A percentile compares a stretch with the other conserved stretches of the same genome.
These are phyloP conservation scores for Apostasia shenzhenica DNA, from an alignment of 106 monocot genomes.

Conservation along the genomic window DNA sequence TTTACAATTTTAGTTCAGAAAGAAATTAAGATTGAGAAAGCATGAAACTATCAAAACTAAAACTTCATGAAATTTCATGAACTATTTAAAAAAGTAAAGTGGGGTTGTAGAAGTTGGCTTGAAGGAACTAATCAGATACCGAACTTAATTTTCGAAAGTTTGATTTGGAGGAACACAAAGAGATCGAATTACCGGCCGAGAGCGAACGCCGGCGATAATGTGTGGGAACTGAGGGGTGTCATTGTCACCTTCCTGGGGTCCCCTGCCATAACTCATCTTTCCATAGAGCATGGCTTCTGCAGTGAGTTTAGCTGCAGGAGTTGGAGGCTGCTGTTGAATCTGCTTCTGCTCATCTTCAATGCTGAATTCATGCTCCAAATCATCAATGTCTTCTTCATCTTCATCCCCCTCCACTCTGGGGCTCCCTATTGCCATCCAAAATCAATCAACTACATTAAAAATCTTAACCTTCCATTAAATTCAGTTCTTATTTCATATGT, in stretches of 20 bases:
- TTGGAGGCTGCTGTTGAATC: slow-evolving; percentile 12
- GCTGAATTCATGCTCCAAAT: slow-evolving; percentile 92
- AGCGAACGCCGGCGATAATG: slow-evolving; percentile 52
- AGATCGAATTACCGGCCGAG: slow-evolving; percentile 38
- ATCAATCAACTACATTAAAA: too few relatives aligned
- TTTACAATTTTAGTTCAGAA: too few relatives aligned
- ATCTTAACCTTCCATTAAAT: too few relatives aligned
- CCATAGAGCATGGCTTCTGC: slow-evolving; percentile 87
- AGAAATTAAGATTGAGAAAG: too few relatives aligned
- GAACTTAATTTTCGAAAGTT: too few relatives aligned
- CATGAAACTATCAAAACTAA: too few relatives aligned
- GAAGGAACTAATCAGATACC: too few relatives aligned
- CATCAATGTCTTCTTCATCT: slow-evolving; percentile 88
- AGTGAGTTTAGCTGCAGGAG: slow-evolving; percentile 34
- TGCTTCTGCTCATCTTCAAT: slow-evolving; percentile 43
- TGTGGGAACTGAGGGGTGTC: slow-evolving; percentile 48
- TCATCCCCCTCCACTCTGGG: slow-evolving; percentile 93
- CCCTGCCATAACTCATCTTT: slow-evolving; percentile 88
- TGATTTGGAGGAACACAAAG: too few relatives aligned
- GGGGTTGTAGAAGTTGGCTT: too few relatives aligned
- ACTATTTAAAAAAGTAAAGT: too few relatives aligned
- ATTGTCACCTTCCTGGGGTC: slow-evolving; percentile 40
- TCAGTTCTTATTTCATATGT: too few relatives aligned
- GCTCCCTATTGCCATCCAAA: slow-evolving; percentile 44
- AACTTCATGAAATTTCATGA: too few relatives aligned